Percentiles rank a stretch among this genome's conserved stretches.
These are phyloP conservation scores for Rhizopus arrhizus DNA, from an alignment of 371 early-diverging fungal species.

Conservation along the genomic window DNA sequence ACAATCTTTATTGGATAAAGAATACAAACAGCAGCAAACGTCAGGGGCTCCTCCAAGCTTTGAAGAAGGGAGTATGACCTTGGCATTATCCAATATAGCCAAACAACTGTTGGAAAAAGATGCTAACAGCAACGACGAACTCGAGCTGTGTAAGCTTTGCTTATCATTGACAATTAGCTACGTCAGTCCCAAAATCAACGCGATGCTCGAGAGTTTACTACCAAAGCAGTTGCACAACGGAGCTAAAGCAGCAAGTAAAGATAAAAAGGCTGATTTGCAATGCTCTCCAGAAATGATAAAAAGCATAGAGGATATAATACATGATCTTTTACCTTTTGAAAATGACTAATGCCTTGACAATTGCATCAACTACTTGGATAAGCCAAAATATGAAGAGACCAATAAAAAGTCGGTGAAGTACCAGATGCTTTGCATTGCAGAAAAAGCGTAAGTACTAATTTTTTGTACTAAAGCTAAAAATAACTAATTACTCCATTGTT, in stretches of 20 bases:
- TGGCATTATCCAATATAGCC: not conserved
- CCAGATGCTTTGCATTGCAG: not conserved
- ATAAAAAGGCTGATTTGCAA: not conserved
- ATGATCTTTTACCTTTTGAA: constrained; percentile 1
- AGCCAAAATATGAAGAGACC: not conserved
- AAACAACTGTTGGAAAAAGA: not conserved
- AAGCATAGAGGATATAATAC: not conserved
- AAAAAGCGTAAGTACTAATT: not conserved
- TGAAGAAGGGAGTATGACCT: constrained; percentile 2
- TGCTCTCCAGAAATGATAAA: not conserved
- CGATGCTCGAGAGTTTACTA: not conserved
- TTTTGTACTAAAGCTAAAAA: not conserved
- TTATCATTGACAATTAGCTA: not conserved
- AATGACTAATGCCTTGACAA: not conserved
- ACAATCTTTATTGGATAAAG: too few species aligned
- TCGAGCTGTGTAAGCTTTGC: not conserved
- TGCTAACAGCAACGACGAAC: not conserved
- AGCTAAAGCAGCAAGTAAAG: not conserved
- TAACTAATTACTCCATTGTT: too few species aligned
- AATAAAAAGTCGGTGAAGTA: not conserved
- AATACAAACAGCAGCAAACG: too few species aligned
- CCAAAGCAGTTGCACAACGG: not conserved
- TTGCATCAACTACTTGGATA: not conserved
- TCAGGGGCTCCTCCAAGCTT: too few species aligned
- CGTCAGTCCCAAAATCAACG: not conserved